phyloP scores from a whole-genome alignment of 805 yeast genomes.

The Nakazawaea ernobii region DNA sequence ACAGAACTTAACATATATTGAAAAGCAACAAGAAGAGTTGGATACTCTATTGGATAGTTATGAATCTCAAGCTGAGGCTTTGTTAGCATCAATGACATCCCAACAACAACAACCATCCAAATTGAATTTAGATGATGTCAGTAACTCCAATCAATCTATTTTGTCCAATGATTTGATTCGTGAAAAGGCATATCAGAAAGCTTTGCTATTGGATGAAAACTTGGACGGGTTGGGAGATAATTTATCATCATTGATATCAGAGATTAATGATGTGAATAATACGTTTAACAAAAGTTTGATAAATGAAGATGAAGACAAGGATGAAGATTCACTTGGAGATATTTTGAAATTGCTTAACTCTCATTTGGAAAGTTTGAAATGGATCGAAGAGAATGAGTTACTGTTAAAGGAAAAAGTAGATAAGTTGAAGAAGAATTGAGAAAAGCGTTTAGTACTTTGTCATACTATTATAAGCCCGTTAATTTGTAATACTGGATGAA shows the following conservation, averaged over 20 bases:
- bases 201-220: slow-evolving; percentile 78
- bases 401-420: slow-evolving; percentile 63
- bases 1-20: slow-evolving; percentile 79
- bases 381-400: slow-evolving; percentile 72
- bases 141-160: slow-evolving; percentile 18
- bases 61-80: slow-evolving; percentile 63
- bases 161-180: slow-evolving; percentile 77
- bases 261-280: slow-evolving; percentile 78
- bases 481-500: too few species aligned
- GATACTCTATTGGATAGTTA: slow-evolving; percentile 78
- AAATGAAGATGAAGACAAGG: slow-evolving; percentile 25
- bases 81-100: slow-evolving; percentile 28
- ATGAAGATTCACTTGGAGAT: slow-evolving; percentile 51
- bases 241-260: slow-evolving; percentile 67
- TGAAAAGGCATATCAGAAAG: slow-evolving; percentile 82
- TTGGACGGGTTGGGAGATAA: slow-evolving; percentile 74
- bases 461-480: too few species aligned
- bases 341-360: slow-evolving; percentile 78
- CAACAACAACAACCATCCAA: slow-evolving; percentile 19
- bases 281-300: slow-evolving; percentile 62
- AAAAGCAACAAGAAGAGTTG: slow-evolving; percentile 87
- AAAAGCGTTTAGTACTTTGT: too few species aligned
- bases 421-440: slow-evolving; percentile 19
- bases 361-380: slow-evolving; percentile 84
- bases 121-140: slow-evolving; percentile 3